Conservation (phyloP, 495 filamentous ascomycete species). For the Neurospora sp. region DNA sequence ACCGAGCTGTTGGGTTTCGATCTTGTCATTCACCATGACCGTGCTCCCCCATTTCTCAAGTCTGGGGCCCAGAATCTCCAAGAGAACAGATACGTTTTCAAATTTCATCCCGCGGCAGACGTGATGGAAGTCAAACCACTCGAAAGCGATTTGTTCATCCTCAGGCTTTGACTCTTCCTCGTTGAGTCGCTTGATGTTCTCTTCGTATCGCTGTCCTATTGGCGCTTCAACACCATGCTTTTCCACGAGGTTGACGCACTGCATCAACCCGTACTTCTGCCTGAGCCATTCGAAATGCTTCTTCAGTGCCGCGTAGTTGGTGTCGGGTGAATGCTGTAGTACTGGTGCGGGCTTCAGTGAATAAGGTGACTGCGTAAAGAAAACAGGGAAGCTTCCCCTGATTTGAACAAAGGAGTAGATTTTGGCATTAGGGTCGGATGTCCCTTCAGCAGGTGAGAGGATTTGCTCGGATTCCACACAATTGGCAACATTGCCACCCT, state of each 20-base stretch:
- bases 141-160: slow-evolving; percentile 49
- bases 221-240: slow-evolving; percentile 70
- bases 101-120: slow-evolving; percentile 94
- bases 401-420: slow-evolving; percentile 77
- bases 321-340: slow-evolving; percentile 63
- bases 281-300: slow-evolving; percentile 63
- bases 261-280: slow-evolving; percentile 60
- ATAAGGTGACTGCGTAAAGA: slow-evolving; percentile 88
- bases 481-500: slow-evolving; percentile 81
- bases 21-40: slow-evolving; percentile 39
- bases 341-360: slow-evolving; percentile 81
- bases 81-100: slow-evolving; percentile 74
- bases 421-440: slow-evolving; percentile 50
- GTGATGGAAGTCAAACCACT: slow-evolving; percentile 94
- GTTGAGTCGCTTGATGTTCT: slow-evolving; percentile 52
- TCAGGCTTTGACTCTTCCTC: slow-evolving; percentile 42
- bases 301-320: slow-evolving; percentile 67
- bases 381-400: slow-evolving; percentile 81
- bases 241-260: slow-evolving; percentile 78
- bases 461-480: slow-evolving; percentile 91
- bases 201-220: slow-evolving; percentile 68
- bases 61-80: slow-evolving; percentile 55
- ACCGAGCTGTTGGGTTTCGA: slow-evolving; percentile 52
- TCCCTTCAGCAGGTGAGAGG: slow-evolving; percentile 47
- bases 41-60: slow-evolving; percentile 58